A percentile compares a stretch with the other conserved stretches of the same genome.
phyloP scores from a whole-genome alignment of 148 eudicot genomes.

The Nepenthes mirabilis region DNA sequence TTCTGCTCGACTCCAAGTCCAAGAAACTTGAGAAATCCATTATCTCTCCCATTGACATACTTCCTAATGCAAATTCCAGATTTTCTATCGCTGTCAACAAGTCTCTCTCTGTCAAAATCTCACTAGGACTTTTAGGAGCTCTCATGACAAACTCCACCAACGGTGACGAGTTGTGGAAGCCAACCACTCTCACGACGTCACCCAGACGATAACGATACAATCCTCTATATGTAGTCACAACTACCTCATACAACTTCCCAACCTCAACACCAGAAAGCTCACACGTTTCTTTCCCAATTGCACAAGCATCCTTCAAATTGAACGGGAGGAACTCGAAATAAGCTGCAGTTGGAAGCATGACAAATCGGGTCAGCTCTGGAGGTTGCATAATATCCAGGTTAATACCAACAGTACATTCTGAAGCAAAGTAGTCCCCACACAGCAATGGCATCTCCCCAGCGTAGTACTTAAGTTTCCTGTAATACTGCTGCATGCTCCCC shows the following conservation, averaged over 20 bases:
- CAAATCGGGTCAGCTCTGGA: conserved; percentile 18
- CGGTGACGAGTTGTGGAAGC: conserved; percentile 33
- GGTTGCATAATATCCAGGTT: conserved; percentile 28
- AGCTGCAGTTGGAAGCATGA: conserved; percentile 31
- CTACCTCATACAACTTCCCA: conserved; percentile 34
- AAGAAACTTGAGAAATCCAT: conserved; percentile 16
- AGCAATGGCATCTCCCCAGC: conserved; percentile 23
- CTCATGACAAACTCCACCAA: conserved; percentile 26
- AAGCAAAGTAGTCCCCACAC: conserved; percentile 30
- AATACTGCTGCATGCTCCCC: conserved; percentile 31
- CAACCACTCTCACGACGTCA: conserved; percentile 31
- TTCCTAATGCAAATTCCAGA: conserved; percentile 13
- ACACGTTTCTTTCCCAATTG: conserved; percentile 14
- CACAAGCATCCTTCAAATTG: conserved; percentile 7
- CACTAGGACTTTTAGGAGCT: conserved; percentile 31
- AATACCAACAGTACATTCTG: conserved; percentile 29
- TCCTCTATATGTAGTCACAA: conserved; percentile 34
- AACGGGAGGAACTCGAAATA: conserved; percentile 33
- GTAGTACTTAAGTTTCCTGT: conserved; percentile 18
- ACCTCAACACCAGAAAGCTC: conserved; percentile 27
- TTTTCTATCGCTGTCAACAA: conserved; percentile 16
- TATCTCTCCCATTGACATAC: conserved; percentile 2
- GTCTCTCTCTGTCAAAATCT: conserved; percentile 28
- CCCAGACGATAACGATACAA: conserved; percentile 31
- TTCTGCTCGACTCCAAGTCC: conserved; percentile 11